Percentiles rank a stretch among this genome's conserved stretches.
Conservation (phyloP, 768 basidiomycete species). For the Lentinula sp. region DNA sequence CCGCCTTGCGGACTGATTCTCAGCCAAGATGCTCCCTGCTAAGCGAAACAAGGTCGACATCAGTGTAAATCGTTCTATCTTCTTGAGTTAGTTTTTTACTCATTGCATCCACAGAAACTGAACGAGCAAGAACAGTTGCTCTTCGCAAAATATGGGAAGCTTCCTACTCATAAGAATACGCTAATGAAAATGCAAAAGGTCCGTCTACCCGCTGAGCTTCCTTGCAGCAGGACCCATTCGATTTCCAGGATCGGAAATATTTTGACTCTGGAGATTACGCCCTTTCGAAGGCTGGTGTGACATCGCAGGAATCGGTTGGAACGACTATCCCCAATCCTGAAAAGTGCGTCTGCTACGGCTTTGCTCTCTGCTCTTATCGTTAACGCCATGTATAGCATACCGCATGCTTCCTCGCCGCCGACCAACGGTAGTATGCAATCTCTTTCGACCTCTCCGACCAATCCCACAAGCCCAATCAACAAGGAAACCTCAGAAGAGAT, state of each 20-base stretch:
- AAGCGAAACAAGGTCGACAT: conserved; percentile 92
- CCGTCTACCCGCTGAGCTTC: conserved; percentile 11
- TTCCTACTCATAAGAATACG: conserved; percentile 90
- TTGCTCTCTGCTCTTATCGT: neutral
- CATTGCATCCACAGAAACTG: conserved; percentile 49
- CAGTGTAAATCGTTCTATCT: conserved; percentile 51
- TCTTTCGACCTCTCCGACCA: conserved; percentile 73
- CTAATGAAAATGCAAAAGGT: conserved; percentile 97
- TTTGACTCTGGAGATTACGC: conserved; percentile 99
- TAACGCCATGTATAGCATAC: conserved; percentile 53
- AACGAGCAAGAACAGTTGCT: conserved; percentile 89
- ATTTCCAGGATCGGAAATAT: conserved; percentile 88
- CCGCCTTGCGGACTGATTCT: conserved; percentile 14
- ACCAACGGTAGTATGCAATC: conserved; percentile 39
- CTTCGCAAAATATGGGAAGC: conserved; percentile 90
- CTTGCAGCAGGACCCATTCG: conserved; percentile 10
- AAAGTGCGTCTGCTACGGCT: conserved; percentile 46
- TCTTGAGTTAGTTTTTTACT: neutral
- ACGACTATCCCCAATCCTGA: conserved; percentile 98
- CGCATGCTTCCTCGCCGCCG: conserved; percentile 78
- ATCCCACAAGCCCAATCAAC: conserved; percentile 53
- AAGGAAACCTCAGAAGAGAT: conserved; percentile 5
- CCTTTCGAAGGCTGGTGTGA: conserved; percentile 88
- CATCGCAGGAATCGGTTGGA: conserved; percentile 84
- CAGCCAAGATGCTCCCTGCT: conserved; percentile 57